phyloP scores from a whole-genome alignment of 768 basidiomycete species.

The Suillus subaureus region DNA sequence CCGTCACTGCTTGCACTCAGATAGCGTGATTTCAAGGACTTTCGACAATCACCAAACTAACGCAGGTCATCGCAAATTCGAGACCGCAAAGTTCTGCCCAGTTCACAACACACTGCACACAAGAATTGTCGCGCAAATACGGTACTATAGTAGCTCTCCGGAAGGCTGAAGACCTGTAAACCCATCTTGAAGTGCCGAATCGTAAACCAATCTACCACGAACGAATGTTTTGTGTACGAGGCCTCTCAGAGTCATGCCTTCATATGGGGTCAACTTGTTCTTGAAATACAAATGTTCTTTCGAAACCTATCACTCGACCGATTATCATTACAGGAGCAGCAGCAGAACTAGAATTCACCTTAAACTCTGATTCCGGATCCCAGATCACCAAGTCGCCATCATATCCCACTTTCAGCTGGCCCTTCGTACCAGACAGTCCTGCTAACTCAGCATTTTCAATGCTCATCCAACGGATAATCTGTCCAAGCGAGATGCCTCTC shows the following conservation, averaged over 20 bases:
- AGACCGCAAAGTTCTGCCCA: background rate
- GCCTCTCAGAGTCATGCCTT: conserved; percentile 71
- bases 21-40: background rate
- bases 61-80: background rate
- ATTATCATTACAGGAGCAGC: background rate
- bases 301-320: conserved; percentile 56
- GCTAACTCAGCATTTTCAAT: conserved; percentile 78
- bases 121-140: background rate
- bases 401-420: conserved; percentile 67
- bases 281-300: conserved; percentile 80
- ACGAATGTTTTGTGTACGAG: conserved; percentile 76
- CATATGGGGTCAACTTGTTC: conserved; percentile 92
- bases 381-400: conserved; percentile 91
- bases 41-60: background rate
- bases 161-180: conserved; percentile 36
- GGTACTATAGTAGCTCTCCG: conserved; percentile 45
- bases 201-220: conserved; percentile 72
- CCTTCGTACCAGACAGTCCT: conserved; percentile 70
- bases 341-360: conserved; percentile 31
- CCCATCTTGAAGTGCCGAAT: conserved; percentile 32
- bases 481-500: conserved; percentile 53
- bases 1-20: too few relatives aligned
- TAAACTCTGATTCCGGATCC: conserved; percentile 60
- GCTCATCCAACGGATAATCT: conserved; percentile 75
- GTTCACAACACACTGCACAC: background rate